A percentile compares a stretch with the other conserved stretches of the same genome.
These are phyloP conservation scores for Pythium dissotocum DNA, from an alignment of 352 stramenopile genomes.

Conservation along the genomic window DNA sequence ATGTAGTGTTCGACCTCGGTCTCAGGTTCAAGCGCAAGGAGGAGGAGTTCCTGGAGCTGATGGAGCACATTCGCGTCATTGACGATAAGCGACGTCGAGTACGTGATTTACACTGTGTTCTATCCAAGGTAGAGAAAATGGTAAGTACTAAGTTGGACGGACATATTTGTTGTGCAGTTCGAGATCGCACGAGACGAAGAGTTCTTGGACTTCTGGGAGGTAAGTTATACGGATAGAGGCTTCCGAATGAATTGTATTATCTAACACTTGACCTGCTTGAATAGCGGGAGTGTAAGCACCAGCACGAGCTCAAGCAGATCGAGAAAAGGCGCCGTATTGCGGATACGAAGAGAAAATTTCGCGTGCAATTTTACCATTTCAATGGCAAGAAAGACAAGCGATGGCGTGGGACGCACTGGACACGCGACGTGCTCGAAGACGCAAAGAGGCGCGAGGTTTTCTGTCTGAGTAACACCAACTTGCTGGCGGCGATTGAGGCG, in stretches of 20 bases:
- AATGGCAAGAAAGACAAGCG: conserved; percentile 65
- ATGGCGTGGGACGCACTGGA: conserved; percentile 55
- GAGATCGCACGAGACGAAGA: conserved; percentile 76
- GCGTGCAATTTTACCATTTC: conserved; percentile 45
- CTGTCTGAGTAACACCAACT: conserved; percentile 49
- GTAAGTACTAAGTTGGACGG: no score
- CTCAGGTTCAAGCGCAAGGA: conserved; percentile 62
- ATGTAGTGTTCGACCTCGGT: conserved; percentile 57
- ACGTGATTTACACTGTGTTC: conserved; percentile 2
- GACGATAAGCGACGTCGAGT: conserved; percentile 58
- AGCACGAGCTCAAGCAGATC: conserved; percentile 44
- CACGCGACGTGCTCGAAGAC: conserved; percentile 42
- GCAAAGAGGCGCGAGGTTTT: conserved; percentile 54
- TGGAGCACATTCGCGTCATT: conserved; percentile 35
- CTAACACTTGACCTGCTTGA: background rate
- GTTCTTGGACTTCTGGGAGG: conserved; percentile 80
- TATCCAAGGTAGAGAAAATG: no score
- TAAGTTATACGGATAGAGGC: conserved; percentile 19
- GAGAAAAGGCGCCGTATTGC: conserved; percentile 40
- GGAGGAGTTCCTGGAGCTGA: conserved; percentile 35
- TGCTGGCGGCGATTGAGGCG: conserved; percentile 50
- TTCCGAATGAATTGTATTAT: background rate
- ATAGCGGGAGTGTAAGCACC: conserved; percentile 57
- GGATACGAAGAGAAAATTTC: conserved; percentile 53
- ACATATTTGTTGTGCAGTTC: conserved; percentile 39